A percentile compares a stretch with the other conserved stretches of the same genome.
Evolutionary conservation across 257 asterid species (phyloP).

Genomic region (Mitragyna speciosa): DNA sequence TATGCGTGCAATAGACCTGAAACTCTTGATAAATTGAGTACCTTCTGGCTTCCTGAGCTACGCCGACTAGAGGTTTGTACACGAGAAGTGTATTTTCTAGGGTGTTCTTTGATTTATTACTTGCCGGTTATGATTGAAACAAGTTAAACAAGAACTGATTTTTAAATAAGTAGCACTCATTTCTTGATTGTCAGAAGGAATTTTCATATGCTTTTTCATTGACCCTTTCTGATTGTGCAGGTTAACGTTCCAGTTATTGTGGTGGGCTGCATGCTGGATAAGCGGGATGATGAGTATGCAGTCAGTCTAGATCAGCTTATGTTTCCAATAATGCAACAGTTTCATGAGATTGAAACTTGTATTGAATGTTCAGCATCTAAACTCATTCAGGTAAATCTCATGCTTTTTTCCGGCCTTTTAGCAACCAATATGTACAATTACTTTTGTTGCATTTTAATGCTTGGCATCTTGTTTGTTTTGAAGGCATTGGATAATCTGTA

Average conservation of each 20-base stretch:
- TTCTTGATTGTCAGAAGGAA: not conserved
- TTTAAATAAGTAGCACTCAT: not conserved
- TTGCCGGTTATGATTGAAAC: not conserved
- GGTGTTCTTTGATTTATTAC: not conserved
- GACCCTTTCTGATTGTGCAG: conserved; percentile 35
- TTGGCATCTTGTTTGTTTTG: not conserved
- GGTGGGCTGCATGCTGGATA: conserved; percentile 97
- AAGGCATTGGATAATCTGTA: not conserved
- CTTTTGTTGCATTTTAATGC: not conserved
- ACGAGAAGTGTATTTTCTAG: not conserved
- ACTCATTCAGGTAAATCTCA: conserved; percentile 61
- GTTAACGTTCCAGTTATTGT: conserved; percentile 93
- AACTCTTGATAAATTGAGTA: conserved; percentile 84
- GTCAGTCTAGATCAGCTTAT: conserved; percentile 88
- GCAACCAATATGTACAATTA: not conserved
- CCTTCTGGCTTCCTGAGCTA: conserved; percentile 99
- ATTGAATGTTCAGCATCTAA: conserved; percentile 89
- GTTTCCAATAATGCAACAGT: conserved; percentile 98
- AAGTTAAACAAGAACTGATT: not conserved
- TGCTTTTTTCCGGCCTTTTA: not conserved
- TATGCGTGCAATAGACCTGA: conserved; percentile 90
- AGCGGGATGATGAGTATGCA: conserved; percentile 71
- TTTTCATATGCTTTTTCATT: not conserved
- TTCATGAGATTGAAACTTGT: conserved; percentile 97
- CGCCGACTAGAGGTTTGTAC: conserved; percentile 73